A percentile compares a stretch with the other conserved stretches of the same genome.
Evolutionary conservation across 2,329 filamentous ascomycete genomes (phyloP).

Genomic region (Penicillium sp.): DNA sequence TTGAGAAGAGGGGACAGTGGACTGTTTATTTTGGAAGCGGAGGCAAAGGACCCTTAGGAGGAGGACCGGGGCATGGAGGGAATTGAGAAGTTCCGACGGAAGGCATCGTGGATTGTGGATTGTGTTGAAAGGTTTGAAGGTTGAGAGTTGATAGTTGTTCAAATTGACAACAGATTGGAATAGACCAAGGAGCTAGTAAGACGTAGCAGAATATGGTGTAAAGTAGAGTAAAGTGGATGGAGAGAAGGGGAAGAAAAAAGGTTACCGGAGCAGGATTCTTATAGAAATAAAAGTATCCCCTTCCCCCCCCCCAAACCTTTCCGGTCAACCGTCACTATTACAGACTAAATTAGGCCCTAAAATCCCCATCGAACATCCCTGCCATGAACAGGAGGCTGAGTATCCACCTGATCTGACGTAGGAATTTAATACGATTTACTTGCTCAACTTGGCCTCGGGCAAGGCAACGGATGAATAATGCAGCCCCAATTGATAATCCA

Average conservation of each 20-base stretch:
- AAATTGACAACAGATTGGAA: background rate
- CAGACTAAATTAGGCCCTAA: conserved; percentile 14
- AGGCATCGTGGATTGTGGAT: conserved; percentile 31
- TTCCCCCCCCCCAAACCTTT: conserved; percentile 1
- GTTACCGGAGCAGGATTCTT: conserved; percentile 3
- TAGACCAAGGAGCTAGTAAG: background rate
- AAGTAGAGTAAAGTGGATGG: background rate
- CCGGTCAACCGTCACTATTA: conserved; percentile 13
- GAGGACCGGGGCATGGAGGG: conserved; percentile 41
- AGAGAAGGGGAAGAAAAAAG: background rate
- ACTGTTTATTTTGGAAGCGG: conserved; percentile 38
- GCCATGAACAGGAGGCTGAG: conserved; percentile 32
- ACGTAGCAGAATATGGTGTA: background rate
- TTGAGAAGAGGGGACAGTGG: conserved; percentile 20
- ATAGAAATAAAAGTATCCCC: conserved; percentile 3
- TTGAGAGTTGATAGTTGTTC: conserved; percentile 6
- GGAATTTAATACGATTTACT: conserved; percentile 20
- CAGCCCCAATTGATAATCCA: conserved; percentile 22
- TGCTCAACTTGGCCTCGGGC: conserved; percentile 1
- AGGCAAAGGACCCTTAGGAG: conserved; percentile 40
- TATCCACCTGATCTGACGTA: conserved; percentile 30
- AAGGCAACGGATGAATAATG: conserved; percentile 16
- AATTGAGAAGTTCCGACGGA: conserved; percentile 37
- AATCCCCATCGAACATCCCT: conserved; percentile 23
- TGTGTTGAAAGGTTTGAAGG: background rate